Evolutionary conservation across 768 basidiomycete species (phyloP).

Genomic region (Vararia minispora): DNA sequence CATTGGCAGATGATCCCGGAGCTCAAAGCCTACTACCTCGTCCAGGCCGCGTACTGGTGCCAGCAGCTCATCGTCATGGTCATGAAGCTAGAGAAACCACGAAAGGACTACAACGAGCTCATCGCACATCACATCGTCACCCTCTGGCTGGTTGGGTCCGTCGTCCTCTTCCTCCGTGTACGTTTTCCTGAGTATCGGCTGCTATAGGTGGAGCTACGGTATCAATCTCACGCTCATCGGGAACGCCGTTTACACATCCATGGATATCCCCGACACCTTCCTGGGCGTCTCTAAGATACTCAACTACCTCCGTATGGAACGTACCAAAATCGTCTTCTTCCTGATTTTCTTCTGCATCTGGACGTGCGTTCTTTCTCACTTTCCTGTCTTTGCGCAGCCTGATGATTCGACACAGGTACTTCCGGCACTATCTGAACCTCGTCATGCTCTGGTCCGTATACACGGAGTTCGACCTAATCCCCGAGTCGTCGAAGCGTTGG

Average conservation of each 20-base stretch:
- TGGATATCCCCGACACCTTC: constrained; percentile 91
- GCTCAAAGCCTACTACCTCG: constrained; percentile 87
- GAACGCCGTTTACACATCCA: constrained; percentile 86
- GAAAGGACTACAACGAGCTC: constrained; percentile 84
- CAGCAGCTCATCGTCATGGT: constrained; percentile 85
- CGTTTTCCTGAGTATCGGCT: constrained; percentile 1
- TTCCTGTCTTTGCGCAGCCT: not conserved
- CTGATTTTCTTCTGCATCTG: constrained; percentile 58
- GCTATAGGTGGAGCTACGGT: constrained; percentile 69
- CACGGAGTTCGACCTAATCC: constrained; percentile 62
- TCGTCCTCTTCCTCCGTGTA: constrained; percentile 1
- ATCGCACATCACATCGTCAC: constrained; percentile 89
- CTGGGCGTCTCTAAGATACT: constrained; percentile 82
- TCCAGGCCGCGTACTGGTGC: constrained; percentile 90
- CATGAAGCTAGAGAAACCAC: constrained; percentile 84
- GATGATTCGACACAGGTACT: constrained; percentile 45
- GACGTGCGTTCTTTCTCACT: constrained; percentile 51
- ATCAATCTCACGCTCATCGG: constrained; percentile 80
- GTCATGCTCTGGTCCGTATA: constrained; percentile 82
- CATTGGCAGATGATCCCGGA: constrained; percentile 78
- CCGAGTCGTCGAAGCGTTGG: constrained; percentile 48
- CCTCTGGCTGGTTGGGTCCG: constrained; percentile 85
- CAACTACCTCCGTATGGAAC: constrained; percentile 73
- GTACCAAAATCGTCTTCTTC: constrained; percentile 52
- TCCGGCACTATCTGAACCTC: constrained; percentile 87